Conservation (phyloP, 768 basidiomycete species). For the Termitomyces sp. region DNA sequence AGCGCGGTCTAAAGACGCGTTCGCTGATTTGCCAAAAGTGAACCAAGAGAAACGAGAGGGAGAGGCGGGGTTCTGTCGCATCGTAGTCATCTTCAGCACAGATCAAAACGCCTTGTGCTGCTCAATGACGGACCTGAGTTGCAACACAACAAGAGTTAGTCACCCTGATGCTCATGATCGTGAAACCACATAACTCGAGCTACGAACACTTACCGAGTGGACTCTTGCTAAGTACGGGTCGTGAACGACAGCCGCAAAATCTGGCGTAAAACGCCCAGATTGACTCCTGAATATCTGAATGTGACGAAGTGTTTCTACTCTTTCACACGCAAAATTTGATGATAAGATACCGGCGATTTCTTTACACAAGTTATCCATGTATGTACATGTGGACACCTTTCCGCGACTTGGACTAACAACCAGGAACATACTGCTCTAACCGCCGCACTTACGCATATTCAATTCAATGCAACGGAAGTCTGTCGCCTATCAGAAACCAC, state of each 20-base stretch:
- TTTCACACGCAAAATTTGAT: background rate
- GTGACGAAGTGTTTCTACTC: background rate
- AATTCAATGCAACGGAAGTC: background rate
- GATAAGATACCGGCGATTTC: background rate
- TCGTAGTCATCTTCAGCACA: background rate
- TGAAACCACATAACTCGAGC: background rate
- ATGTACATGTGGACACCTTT: background rate
- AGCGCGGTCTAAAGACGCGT: constrained; percentile 4
- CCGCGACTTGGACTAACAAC: no score
- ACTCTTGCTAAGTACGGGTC: background rate
- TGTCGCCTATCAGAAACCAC: background rate
- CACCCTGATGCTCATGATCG: background rate
- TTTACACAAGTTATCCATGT: background rate
- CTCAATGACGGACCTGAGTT: background rate
- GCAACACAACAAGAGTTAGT: background rate
- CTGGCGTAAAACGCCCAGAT: background rate
- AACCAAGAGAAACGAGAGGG: constrained; percentile 16
- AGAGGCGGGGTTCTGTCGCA: background rate
- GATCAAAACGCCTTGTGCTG: background rate
- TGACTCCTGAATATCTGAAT: background rate
- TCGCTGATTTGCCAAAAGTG: constrained; percentile 12
- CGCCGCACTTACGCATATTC: background rate
- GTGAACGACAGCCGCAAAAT: background rate
- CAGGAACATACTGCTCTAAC: background rate
- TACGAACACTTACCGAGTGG: background rate